Conservation (phyloP, 495 filamentous ascomycete genomes). For the Schizothecium vesticola region DNA sequence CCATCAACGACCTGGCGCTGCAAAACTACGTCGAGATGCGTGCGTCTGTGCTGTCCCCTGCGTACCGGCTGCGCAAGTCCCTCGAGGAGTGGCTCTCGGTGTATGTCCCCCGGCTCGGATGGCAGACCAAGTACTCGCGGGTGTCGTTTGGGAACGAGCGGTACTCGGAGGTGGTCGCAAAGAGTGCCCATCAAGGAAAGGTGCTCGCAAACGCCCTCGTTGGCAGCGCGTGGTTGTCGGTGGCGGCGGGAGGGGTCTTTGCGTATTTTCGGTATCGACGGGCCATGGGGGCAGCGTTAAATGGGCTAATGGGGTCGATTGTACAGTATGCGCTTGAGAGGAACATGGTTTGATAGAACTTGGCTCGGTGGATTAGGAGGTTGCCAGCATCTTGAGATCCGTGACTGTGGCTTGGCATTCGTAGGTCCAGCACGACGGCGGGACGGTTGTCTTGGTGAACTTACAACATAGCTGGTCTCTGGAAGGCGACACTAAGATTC, state of each 20-base stretch:
- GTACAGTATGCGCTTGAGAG: not conserved
- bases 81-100: slow-evolving; percentile 78
- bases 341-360: not conserved
- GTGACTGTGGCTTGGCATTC: no score
- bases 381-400: not conserved
- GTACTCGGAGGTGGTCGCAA: slow-evolving; percentile 74
- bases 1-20: slow-evolving; percentile 89
- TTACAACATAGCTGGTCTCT: no score
- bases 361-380: not conserved
- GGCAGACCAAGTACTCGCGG: slow-evolving; percentile 87
- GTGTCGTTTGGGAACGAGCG: slow-evolving; percentile 89
- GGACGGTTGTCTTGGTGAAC: no score
- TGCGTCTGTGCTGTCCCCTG: slow-evolving; percentile 64
- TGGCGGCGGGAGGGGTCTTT: slow-evolving; percentile 6
- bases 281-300: slow-evolving; percentile 6
- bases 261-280: slow-evolving; percentile 11
- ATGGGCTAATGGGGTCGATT: slow-evolving; percentile 1
- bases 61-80: slow-evolving; percentile 74
- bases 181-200: slow-evolving; percentile 58
- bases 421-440: no score
- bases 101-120: slow-evolving; percentile 71
- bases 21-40: slow-evolving; percentile 95
- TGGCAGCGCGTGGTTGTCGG: slow-evolving; percentile 3
- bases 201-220: slow-evolving; percentile 6
- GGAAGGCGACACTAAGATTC: no score